phyloP scores from a whole-genome alignment of 352 stramenopile genomes.

The Elongisporangium prolatum region DNA sequence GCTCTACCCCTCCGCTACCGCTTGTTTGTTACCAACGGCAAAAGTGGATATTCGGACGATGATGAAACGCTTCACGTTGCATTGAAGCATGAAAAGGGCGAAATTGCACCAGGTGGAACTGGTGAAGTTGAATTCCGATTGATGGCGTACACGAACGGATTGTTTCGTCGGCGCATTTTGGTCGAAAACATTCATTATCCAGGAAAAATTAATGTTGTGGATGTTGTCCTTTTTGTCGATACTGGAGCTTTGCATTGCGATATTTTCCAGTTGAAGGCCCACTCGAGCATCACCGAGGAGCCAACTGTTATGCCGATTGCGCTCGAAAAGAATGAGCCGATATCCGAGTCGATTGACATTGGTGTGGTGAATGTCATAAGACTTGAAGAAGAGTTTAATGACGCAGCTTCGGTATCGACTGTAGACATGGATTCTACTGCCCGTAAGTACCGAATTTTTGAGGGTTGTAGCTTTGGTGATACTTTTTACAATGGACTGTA shows the following conservation, averaged over 20 bases:
- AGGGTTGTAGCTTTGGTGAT: constrained; percentile 10
- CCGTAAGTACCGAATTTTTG: constrained; percentile 66
- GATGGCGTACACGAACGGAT: constrained; percentile 60
- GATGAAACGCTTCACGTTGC: constrained; percentile 66
- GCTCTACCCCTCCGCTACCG: constrained; percentile 68
- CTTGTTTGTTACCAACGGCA: constrained; percentile 58
- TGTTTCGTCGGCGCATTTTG: constrained; percentile 77
- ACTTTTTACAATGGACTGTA: constrained; percentile 5
- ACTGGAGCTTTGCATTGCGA: constrained; percentile 51
- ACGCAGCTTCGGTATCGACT: constrained; percentile 14
- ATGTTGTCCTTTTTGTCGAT: constrained; percentile 82
- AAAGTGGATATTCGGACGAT: constrained; percentile 72
- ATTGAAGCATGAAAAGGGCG: constrained; percentile 66
- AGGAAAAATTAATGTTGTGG: constrained; percentile 70
- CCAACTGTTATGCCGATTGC: neutral
- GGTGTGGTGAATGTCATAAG: constrained; percentile 68
- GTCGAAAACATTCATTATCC: constrained; percentile 84
- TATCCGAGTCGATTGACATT: constrained; percentile 31
- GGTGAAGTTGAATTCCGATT: constrained; percentile 55
- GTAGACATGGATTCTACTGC: constrained; percentile 28
- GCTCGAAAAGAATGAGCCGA: constrained; percentile 2
- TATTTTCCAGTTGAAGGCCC: constrained; percentile 11
- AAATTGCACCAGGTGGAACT: constrained; percentile 57
- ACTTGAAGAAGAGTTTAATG: constrained; percentile 58
- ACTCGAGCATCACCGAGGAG: neutral